Conservation (phyloP, 208 protist genomes). For the Leishmania guyanensis region DNA sequence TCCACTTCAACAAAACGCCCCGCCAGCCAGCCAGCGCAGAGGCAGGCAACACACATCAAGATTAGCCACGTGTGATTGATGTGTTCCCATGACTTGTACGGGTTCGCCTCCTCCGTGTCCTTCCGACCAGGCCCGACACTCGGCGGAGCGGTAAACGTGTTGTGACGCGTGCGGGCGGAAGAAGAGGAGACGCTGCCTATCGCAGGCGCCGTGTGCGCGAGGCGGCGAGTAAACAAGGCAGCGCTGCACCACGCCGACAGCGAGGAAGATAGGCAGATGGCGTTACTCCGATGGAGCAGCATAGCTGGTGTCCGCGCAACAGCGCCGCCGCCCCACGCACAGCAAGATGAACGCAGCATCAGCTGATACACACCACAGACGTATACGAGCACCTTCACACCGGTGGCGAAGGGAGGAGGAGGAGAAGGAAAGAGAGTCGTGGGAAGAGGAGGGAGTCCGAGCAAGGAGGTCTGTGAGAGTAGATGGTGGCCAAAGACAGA, state of each 20-base stretch:
- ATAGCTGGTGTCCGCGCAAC: background rate
- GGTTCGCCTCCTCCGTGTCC: conserved; percentile 63
- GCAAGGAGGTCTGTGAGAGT: background rate
- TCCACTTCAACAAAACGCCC: conserved; percentile 77
- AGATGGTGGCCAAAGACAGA: background rate
- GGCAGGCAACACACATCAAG: conserved; percentile 80
- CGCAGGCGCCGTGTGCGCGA: background rate
- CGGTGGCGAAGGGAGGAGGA: background rate
- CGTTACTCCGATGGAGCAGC: background rate
- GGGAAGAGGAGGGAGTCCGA: too few species aligned
- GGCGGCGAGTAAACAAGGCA: background rate
- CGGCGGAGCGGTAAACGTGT: conserved; percentile 48
- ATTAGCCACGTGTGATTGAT: conserved; percentile 85
- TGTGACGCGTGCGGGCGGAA: conserved; percentile 5
- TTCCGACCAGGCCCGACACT: conserved; percentile 52
- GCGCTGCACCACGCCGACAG: background rate
- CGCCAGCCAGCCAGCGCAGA: conserved; percentile 65
- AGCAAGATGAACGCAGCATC: conserved; percentile 20
- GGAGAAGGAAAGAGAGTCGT: background rate
- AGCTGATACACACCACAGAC: background rate
- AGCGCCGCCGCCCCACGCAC: conserved; percentile 4
- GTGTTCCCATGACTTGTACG: conserved; percentile 89
- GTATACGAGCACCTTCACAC: background rate
- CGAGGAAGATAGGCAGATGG: background rate
- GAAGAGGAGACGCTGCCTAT: background rate